These are phyloP conservation scores for Seiridium unicorne DNA, from an alignment of 2,329 filamentous ascomycete species.

Conservation along the genomic window DNA sequence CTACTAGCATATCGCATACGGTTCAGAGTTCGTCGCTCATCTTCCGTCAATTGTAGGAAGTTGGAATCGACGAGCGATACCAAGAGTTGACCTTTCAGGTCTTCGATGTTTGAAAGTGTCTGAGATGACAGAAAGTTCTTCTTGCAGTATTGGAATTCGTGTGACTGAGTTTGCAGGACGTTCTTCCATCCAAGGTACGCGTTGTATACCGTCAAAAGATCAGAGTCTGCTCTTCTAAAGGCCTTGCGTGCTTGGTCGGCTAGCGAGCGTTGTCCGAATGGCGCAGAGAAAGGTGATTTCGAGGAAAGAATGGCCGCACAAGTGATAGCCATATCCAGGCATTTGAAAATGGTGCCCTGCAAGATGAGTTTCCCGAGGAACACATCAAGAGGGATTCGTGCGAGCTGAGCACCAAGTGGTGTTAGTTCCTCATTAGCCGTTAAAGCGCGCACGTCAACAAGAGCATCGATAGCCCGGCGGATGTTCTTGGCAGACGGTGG, in stretches of 20 bases:
- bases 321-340: conserved; percentile 86
- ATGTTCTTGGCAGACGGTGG: conserved; percentile 91
- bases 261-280: conserved; percentile 79
- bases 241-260: conserved; percentile 75
- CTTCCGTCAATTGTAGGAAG: conserved; percentile 71
- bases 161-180: conserved; percentile 69
- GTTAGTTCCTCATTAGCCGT: conserved; percentile 82
- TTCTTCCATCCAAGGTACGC: conserved; percentile 88
- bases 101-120: conserved; percentile 87
- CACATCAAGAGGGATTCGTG: conserved; percentile 86
- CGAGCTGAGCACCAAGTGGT: conserved; percentile 80
- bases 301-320: conserved; percentile 91
- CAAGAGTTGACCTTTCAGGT: conserved; percentile 88
- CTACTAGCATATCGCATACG: conserved; percentile 66
- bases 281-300: conserved; percentile 88
- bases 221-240: conserved; percentile 86
- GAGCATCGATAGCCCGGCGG: conserved; percentile 83
- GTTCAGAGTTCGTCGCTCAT: conserved; percentile 69
- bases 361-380: conserved; percentile 93
- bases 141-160: conserved; percentile 86
- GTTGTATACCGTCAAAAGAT: conserved; percentile 90
- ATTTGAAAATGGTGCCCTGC: conserved; percentile 82
- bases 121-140: conserved; percentile 94
- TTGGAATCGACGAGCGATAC: conserved; percentile 83
- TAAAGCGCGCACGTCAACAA: conserved; percentile 89